A percentile compares a stretch with the other conserved stretches of the same genome.
phyloP scores from a whole-genome alignment of 805 yeast species.

The Cyberlindnera mycetangii region DNA sequence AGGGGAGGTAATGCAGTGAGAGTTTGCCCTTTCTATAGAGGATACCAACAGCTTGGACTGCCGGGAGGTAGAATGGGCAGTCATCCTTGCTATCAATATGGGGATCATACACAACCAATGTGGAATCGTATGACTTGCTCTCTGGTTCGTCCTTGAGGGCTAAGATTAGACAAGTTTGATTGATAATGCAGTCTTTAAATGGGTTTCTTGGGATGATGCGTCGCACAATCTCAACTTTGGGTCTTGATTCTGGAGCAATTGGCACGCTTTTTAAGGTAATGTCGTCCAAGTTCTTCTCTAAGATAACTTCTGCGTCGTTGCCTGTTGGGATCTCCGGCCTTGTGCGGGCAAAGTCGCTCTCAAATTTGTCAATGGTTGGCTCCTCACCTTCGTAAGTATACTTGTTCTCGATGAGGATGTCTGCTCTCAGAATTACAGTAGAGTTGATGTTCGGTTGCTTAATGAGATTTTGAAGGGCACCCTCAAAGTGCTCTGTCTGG shows the following conservation, averaged over 20 bases:
- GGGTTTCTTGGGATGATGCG: constrained; percentile 92
- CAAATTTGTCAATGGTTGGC: constrained; percentile 23
- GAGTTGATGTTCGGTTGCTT: constrained; percentile 88
- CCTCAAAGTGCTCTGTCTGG: constrained; percentile 54
- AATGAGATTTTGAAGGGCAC: constrained; percentile 77
- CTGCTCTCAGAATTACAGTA: constrained; percentile 86
- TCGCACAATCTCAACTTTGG: constrained; percentile 60
- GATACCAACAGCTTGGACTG: constrained; percentile 75
- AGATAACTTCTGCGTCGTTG: constrained; percentile 22
- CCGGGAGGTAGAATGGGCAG: constrained; percentile 88
- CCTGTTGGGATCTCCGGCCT: constrained; percentile 33
- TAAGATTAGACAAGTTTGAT: constrained; percentile 74
- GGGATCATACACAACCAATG: constrained; percentile 72
- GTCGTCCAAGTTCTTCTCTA: constrained; percentile 39
- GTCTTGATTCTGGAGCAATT: constrained; percentile 29
- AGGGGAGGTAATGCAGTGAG: constrained; percentile 77
- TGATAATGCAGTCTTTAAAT: constrained; percentile 73
- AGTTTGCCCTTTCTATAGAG: constrained; percentile 42
- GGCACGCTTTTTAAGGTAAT: constrained; percentile 34
- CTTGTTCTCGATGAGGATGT: constrained; percentile 55
- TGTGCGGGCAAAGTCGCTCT: constrained; percentile 26
- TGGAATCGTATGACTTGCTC: constrained; percentile 32
- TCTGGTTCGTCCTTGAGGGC: constrained; percentile 28
- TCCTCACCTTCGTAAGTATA: constrained; percentile 34
- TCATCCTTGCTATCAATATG: constrained; percentile 59